These are phyloP conservation scores for Eucalyptus coolabah DNA, from an alignment of 345 rosid species.

Conservation along the genomic window DNA sequence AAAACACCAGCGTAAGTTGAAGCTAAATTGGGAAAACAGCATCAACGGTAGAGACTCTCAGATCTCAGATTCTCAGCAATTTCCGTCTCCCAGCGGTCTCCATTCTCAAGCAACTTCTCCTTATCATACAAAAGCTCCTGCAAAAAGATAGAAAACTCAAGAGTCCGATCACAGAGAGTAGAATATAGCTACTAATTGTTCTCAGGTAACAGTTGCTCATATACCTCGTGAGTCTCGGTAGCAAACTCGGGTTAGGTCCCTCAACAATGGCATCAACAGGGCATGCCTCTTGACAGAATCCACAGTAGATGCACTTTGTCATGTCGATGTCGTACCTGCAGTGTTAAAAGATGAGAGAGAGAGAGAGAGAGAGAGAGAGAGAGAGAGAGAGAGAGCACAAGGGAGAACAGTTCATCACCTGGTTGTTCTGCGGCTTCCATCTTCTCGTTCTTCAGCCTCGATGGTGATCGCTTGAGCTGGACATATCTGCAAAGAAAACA, in stretches of 20 bases:
- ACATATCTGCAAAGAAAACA: conserved; percentile 48
- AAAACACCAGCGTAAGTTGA: neutral
- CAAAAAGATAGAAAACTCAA: neutral
- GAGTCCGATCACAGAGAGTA: neutral
- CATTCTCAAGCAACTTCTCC: conserved; percentile 95
- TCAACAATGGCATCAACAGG: conserved; percentile 98
- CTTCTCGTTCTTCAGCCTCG: conserved; percentile 97
- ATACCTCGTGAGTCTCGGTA: conserved; percentile 96
- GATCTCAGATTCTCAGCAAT: conserved; percentile 95
- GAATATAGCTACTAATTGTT: neutral
- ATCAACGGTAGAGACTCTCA: conserved; percentile 88
- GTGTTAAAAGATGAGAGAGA: neutral
- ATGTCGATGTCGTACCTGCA: conserved; percentile 87
- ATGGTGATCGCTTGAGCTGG: conserved; percentile 98
- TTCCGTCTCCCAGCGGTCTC: conserved; percentile 97
- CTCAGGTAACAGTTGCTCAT: neutral
- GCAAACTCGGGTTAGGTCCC: conserved; percentile 96
- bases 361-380: neutral
- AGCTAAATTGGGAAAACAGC: neutral
- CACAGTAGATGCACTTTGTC: conserved; percentile 98
- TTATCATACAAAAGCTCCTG: conserved; percentile 94
- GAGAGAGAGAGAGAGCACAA: neutral
- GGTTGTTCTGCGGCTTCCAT: conserved; percentile 98
- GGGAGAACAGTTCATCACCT: conserved; percentile 28
- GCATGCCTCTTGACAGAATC: conserved; percentile 99